Percentiles rank a stretch among this genome's conserved stretches.
phyloP scores from a whole-genome alignment of 2,329 filamentous ascomycete genomes.

The Clarireedia hainanense region DNA sequence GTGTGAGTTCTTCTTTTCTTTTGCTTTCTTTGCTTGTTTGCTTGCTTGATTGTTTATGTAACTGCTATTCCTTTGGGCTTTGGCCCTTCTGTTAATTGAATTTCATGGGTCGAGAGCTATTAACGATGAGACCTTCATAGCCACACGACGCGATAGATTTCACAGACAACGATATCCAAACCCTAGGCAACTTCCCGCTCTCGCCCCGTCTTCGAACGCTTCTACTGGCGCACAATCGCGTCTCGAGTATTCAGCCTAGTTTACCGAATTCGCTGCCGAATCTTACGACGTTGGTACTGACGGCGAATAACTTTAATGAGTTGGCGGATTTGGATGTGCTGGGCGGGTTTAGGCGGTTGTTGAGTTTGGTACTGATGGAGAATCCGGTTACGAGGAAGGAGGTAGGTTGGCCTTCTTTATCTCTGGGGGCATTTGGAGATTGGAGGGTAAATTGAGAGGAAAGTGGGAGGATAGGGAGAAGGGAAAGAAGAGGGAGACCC shows the following conservation, averaged over 20 bases:
- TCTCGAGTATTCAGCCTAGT: slow-evolving; percentile 70
- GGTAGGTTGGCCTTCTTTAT: slow-evolving; percentile 43
- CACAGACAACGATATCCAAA: slow-evolving; percentile 93
- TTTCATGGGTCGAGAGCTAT: not conserved
- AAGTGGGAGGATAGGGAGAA: not conserved
- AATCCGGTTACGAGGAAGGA: slow-evolving; percentile 92
- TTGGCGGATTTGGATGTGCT: slow-evolving; percentile 84
- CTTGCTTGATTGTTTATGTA: no score
- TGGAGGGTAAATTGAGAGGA: not conserved
- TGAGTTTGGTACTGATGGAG: slow-evolving; percentile 72
- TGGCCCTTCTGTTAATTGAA: no score
- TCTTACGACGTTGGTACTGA: slow-evolving; percentile 72
- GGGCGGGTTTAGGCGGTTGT: slow-evolving; percentile 58
- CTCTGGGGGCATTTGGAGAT: not conserved
- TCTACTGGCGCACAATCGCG: slow-evolving; percentile 81
- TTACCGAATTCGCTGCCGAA: slow-evolving; percentile 72
- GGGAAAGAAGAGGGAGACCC: not conserved
- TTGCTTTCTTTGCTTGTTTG: not conserved
- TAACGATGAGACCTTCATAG: slow-evolving; percentile 36
- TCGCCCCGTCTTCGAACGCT: slow-evolving; percentile 82
- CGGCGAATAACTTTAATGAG: slow-evolving; percentile 74
- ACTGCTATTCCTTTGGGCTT: no score
- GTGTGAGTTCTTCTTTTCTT: slow-evolving; percentile 48
- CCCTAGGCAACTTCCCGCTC: slow-evolving; percentile 85
- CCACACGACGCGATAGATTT: slow-evolving; percentile 96